Conservation (phyloP, 2,329 filamentous ascomycete species). For the Amylocarpus encephaloides region DNA sequence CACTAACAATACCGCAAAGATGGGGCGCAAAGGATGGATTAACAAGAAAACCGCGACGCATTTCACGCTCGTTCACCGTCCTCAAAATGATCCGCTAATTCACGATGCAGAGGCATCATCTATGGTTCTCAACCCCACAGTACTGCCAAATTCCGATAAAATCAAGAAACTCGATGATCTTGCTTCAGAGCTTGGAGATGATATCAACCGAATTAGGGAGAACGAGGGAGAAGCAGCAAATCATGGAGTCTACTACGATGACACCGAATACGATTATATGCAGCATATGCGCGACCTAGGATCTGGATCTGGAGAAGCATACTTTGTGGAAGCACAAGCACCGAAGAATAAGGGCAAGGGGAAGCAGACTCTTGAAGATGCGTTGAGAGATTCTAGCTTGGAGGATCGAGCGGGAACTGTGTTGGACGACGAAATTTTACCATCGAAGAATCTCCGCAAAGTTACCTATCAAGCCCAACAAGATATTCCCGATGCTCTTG, state of each 20-base stretch:
- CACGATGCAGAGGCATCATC: constrained; percentile 83
- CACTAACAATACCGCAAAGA: constrained; percentile 17
- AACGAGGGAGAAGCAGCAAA: constrained; percentile 97
- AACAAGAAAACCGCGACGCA: constrained; percentile 91
- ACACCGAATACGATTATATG: constrained; percentile 98
- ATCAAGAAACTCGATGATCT: constrained; percentile 70
- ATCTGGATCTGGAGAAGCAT: constrained; percentile 59
- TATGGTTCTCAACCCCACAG: constrained; percentile 76
- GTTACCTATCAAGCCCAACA: constrained; percentile 88
- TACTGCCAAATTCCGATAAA: constrained; percentile 44
- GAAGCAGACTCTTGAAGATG: constrained; percentile 77
- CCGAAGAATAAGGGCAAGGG: constrained; percentile 61
- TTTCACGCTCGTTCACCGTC: constrained; percentile 90
- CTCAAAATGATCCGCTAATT: constrained; percentile 95
- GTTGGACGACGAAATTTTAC: constrained; percentile 68
- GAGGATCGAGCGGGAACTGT: constrained; percentile 49
- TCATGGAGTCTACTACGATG: constrained; percentile 90
- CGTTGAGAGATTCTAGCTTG: constrained; percentile 58
- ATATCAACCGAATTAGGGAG: constrained; percentile 59
- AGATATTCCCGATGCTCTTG: constrained; percentile 82
- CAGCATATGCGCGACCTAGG: constrained; percentile 93
- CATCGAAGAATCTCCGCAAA: constrained; percentile 71
- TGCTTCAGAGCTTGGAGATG: constrained; percentile 64
- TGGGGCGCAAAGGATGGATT: constrained; percentile 38
- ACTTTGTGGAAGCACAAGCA: constrained; percentile 72